Base-by-base conservation (phyloP, 169 alveolate species). In the Eimeria tenella region DNA sequence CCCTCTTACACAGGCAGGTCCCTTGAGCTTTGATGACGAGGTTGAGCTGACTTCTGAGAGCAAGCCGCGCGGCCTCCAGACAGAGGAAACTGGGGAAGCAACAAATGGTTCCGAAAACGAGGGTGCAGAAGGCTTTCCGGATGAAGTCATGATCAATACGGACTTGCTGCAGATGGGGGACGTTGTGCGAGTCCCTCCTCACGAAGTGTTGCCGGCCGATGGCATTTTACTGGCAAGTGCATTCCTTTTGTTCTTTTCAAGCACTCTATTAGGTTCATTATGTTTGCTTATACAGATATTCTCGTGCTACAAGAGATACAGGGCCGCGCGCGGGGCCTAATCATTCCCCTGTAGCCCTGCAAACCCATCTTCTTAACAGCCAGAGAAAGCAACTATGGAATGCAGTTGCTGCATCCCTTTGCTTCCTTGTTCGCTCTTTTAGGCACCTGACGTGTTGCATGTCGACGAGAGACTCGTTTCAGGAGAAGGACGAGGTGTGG, bases 91-190 rank as follows among this genome's bases (percentile, higher is more conserved):
- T 25, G 62, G 60, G 5, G 73, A 5, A 6, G 49, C 60, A 42
- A 31, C 60, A 10, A 4, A 21, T 31, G 56, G 11, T 6, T 17
- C 90, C 58, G 56, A 17, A 56, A 23, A n/a, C 25, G 82, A 11
- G 5, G 70, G 62, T 31, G 21, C 52, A 23, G 9, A 17, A n/a
- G 55, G 21, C 13, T 3, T 1, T 42, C 19, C 74, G 21, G 58
- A 9, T 5, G 93, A 87, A 73, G 17, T 87, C 19, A 60, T 74
- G 25, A 83, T 83, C 77, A 83, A 75, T 56, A 62, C 84, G 15
- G 93, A 87, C 21, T 63, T 90, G 58, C 82, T 90, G 86, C 94
- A 90, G 21, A 68, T 68, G 19, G 94, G 94, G 23, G 94, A 90
- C 65, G 68, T 75, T 15, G 79, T 90, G 88, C 42, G 68, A 55